These are phyloP conservation scores for Cephaloascus albidus DNA, from an alignment of 805 yeast species.

Conservation along the genomic window DNA sequence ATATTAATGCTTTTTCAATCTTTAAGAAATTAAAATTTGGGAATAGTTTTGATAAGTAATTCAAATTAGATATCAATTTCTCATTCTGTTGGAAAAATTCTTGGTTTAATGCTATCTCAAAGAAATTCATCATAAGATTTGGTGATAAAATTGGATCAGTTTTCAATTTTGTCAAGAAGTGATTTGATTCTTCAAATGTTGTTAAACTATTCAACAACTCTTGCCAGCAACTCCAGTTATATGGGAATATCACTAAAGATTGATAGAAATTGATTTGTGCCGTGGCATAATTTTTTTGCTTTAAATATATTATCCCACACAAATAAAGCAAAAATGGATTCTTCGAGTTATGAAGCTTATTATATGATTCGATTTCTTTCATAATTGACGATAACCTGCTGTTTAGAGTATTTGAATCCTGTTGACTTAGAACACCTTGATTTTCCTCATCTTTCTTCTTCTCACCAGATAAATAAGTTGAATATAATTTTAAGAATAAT, in stretches of 20 bases:
- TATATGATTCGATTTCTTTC: constrained; percentile 28
- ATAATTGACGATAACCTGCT: constrained; percentile 8
- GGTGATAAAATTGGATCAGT: constrained; percentile 21
- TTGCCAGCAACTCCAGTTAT: constrained; percentile 91
- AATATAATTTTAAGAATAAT: constrained; percentile 56
- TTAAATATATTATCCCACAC: constrained; percentile 57
- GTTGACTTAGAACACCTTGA: constrained; percentile 52
- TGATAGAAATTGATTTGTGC: constrained; percentile 57
- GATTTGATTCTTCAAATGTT: constrained; percentile 50
- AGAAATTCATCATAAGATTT: constrained; percentile 36
- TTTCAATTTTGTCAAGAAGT: constrained; percentile 25
- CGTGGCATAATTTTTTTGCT: constrained; percentile 45
- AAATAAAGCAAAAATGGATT: constrained; percentile 65
- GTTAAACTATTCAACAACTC: constrained; percentile 60
- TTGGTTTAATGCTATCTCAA: constrained; percentile 60
- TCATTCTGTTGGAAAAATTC: constrained; percentile 68
- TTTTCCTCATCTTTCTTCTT: constrained; percentile 60
- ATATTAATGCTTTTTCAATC: constrained; percentile 73
- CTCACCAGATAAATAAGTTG: constrained; percentile 71
- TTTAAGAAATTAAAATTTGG: constrained; percentile 70
- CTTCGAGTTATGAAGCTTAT: constrained; percentile 7
- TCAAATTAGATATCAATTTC: constrained; percentile 39
- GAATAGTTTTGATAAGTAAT: constrained; percentile 40
- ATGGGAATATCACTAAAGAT: constrained; percentile 64
- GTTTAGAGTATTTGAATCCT: constrained; percentile 20